Evolutionary conservation across 441 rosid genomes (phyloP).

Genomic region (Croton setiger): DNA sequence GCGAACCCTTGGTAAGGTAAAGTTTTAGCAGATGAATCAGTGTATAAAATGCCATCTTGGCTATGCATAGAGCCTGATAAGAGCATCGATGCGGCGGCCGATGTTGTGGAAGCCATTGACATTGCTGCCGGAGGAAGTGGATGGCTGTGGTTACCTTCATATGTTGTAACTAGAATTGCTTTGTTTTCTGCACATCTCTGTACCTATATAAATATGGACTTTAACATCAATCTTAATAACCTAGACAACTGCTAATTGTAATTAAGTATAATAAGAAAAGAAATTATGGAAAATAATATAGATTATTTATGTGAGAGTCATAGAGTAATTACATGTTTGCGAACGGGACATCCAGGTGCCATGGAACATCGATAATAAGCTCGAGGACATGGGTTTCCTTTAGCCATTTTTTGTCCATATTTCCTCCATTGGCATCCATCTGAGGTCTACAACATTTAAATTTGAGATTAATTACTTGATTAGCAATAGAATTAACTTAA

Average conservation of each 20-base stretch:
- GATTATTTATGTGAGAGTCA: neutral
- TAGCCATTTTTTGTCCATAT: slow-evolving; percentile 88
- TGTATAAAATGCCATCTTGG: slow-evolving; percentile 64
- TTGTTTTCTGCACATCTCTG: slow-evolving; percentile 88
- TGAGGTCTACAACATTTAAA: slow-evolving; percentile 36
- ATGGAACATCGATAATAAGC: slow-evolving; percentile 90
- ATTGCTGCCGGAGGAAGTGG: slow-evolving; percentile 86
- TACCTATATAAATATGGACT: slow-evolving; percentile 40
- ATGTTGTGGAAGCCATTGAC: slow-evolving; percentile 87
- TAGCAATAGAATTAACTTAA: neutral
- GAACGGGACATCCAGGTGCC: slow-evolving; percentile 85
- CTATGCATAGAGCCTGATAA: slow-evolving; percentile 85
- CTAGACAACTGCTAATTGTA: no score
- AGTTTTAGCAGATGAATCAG: slow-evolving; percentile 62
- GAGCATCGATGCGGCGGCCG: slow-evolving; percentile 76
- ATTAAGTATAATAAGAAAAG: no score
- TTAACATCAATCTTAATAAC: no score
- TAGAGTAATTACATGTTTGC: slow-evolving; percentile 40
- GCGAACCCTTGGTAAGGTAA: slow-evolving; percentile 62
- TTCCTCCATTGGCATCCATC: slow-evolving; percentile 86
- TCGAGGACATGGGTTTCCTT: slow-evolving; percentile 86
- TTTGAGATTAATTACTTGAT: neutral
- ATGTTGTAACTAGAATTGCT: slow-evolving; percentile 74
- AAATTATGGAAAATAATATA: no score
- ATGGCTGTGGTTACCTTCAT: slow-evolving; percentile 89